A percentile compares a stretch with the other conserved stretches of the same genome.
These are phyloP conservation scores for Batrachochytrium dendrobatidis DNA, from an alignment of 371 early-diverging fungal species.

Conservation along the genomic window DNA sequence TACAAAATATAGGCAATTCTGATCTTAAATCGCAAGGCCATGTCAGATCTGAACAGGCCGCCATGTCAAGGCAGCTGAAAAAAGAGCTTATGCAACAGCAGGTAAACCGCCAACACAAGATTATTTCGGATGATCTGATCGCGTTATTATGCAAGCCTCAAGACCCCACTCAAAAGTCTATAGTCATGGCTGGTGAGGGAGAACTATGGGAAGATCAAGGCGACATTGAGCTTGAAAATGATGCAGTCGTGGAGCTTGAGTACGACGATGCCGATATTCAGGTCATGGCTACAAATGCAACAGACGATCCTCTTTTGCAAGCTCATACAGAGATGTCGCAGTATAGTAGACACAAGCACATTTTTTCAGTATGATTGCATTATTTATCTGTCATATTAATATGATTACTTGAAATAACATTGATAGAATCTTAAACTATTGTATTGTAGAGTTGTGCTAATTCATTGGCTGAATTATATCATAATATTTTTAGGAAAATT, in stretches of 20 bases:
- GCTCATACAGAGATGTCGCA: constrained; percentile 16
- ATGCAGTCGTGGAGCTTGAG: not conserved
- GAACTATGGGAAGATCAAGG: not conserved
- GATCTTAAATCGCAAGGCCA: not conserved
- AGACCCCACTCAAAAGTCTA: not conserved
- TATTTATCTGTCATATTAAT: constrained; percentile 19
- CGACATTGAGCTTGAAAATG: not conserved
- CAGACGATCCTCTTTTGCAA: constrained; percentile 27
- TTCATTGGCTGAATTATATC: not conserved
- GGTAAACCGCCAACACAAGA: not conserved
- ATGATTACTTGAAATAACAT: constrained; percentile 14
- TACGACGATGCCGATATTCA: constrained; percentile 11
- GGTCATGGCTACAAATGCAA: not conserved
- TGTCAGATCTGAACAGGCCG: not conserved
- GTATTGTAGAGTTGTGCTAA: constrained; percentile 12
- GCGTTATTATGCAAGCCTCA: not conserved
- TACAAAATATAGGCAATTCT: not conserved
- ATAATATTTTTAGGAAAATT: not conserved
- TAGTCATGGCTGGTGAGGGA: not conserved
- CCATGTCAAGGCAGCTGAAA: not conserved
- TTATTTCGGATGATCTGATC: constrained; percentile 2
- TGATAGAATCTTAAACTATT: constrained; percentile 23
- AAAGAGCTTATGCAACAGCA: not conserved
- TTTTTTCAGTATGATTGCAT: not conserved
- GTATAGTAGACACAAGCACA: constrained; percentile 5